Conservation (phyloP, 2,329 filamentous ascomycete species). For the Alternaria arbusti region DNA sequence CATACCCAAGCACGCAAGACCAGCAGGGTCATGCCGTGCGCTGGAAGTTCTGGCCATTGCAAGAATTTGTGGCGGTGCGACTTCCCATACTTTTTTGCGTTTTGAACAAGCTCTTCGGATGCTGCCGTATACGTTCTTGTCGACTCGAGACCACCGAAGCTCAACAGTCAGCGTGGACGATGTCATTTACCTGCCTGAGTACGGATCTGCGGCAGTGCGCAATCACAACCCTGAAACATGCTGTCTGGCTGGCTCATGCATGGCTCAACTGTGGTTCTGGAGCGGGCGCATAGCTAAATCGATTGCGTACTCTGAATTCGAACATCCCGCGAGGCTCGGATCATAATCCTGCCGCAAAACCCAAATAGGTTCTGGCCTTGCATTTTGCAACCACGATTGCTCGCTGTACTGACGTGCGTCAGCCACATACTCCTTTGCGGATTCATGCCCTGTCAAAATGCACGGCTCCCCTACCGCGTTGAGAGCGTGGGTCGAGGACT, state of each 20-base stretch:
- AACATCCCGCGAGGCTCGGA: slow-evolving; percentile 17
- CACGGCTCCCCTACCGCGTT: slow-evolving; percentile 4
- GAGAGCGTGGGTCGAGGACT: background rate
- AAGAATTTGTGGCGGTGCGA: slow-evolving; percentile 33
- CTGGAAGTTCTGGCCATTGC: slow-evolving; percentile 25
- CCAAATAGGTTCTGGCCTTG: slow-evolving; percentile 21
- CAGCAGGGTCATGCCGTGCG: slow-evolving; percentile 30
- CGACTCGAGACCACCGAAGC: background rate
- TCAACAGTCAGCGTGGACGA: background rate
- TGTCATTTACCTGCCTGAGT: slow-evolving; percentile 1
- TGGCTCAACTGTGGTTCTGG: slow-evolving; percentile 1
- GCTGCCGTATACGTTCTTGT: background rate
- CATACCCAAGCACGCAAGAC: slow-evolving; percentile 2
- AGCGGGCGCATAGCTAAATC: slow-evolving; percentile 16
- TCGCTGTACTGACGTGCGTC: background rate
- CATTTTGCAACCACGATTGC: slow-evolving; percentile 8
- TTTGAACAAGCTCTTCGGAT: slow-evolving; percentile 16
- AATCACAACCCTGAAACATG: background rate
- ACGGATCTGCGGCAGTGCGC: slow-evolving; percentile 11
- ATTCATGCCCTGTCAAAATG: background rate
- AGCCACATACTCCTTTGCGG: background rate
- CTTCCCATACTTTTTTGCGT: slow-evolving; percentile 18
- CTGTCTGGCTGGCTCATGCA: slow-evolving; percentile 7
- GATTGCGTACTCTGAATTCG: slow-evolving; percentile 29
- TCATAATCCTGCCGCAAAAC: slow-evolving; percentile 7